Conservation (phyloP, 2,329 filamentous ascomycete species). For the Ambrosiella beaveri region DNA sequence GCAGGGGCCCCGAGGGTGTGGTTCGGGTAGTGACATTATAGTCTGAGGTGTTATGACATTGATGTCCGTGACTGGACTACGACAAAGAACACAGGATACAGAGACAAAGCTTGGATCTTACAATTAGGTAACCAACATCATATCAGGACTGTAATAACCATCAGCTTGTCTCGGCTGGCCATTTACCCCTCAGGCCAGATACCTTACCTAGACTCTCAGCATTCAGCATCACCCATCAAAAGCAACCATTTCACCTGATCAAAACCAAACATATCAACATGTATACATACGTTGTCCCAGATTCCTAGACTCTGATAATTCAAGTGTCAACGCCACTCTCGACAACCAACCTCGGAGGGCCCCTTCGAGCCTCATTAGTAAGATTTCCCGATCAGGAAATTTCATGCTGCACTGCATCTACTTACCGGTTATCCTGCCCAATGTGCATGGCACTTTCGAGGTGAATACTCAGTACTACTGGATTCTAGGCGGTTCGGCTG, state of each 20-base stretch:
- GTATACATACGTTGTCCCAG: too few species aligned
- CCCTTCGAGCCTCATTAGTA: not conserved
- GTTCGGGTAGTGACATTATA: not conserved
- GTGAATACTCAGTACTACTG: not conserved
- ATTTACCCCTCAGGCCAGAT: not conserved
- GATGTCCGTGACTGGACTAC: not conserved
- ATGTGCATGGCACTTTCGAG: not conserved
- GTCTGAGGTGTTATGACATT: not conserved
- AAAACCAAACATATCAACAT: too few species aligned
- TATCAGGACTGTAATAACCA: not conserved
- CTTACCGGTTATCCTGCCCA: not conserved
- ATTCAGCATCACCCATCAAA: not conserved
- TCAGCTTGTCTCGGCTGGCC: not conserved
- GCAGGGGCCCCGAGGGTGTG: not conserved
- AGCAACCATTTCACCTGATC: not conserved
- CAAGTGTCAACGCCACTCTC: not conserved
- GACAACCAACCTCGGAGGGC: not conserved
- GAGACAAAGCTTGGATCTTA: not conserved
- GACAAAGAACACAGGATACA: not conserved
- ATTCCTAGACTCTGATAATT: too few species aligned
- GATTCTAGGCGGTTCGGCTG: not conserved
- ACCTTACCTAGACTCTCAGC: not conserved
- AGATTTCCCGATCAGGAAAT: not conserved
- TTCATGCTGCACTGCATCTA: not conserved
- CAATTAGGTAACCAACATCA: not conserved